A percentile compares a stretch with the other conserved stretches of the same genome.
These are phyloP conservation scores for Suillus brevipes DNA, from an alignment of 768 basidiomycete genomes.

Conservation along the genomic window DNA sequence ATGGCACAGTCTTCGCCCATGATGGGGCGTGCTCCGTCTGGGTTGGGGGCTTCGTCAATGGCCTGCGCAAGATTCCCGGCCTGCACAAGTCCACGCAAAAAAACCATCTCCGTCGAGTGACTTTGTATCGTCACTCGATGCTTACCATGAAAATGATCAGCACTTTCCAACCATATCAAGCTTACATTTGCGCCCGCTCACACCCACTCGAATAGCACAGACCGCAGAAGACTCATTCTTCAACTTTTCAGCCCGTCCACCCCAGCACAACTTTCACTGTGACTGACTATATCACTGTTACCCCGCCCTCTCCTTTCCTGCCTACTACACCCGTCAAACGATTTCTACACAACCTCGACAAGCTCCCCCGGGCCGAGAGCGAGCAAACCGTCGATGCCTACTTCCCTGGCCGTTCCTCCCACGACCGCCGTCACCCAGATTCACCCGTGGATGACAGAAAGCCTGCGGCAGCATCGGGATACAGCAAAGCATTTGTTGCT, in stretches of 20 bases:
- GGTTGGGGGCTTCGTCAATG: constrained; percentile 33
- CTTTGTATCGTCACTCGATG: neutral
- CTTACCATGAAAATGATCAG: neutral
- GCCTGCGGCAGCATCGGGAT: constrained; percentile 32
- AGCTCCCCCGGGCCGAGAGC: constrained; percentile 45
- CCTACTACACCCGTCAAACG: constrained; percentile 36
- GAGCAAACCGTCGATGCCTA: constrained; percentile 46
- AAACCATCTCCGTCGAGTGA: neutral
- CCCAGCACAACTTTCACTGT: constrained; percentile 2
- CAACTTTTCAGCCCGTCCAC: neutral
- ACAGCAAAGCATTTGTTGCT: constrained; percentile 41
- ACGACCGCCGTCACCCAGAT: constrained; percentile 15
- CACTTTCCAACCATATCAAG: constrained; percentile 2
- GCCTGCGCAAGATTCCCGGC: constrained; percentile 32
- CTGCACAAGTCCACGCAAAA: neutral
- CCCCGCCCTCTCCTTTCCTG: constrained; percentile 23
- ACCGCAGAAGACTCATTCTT: constrained; percentile 3
- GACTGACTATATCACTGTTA: constrained; percentile 13
- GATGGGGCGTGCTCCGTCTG: too few species aligned
- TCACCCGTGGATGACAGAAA: constrained; percentile 14
- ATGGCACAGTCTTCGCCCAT: too few species aligned
- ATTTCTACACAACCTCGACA: constrained; percentile 37
- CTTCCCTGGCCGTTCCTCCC: constrained; percentile 35
- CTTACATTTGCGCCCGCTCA: constrained; percentile 7
- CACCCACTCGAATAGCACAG: constrained; percentile 9